Evolutionary conservation across 1,284 basidiomycete genomes (phyloP).

Genomic region (Pseudozyma pruni): DNA sequence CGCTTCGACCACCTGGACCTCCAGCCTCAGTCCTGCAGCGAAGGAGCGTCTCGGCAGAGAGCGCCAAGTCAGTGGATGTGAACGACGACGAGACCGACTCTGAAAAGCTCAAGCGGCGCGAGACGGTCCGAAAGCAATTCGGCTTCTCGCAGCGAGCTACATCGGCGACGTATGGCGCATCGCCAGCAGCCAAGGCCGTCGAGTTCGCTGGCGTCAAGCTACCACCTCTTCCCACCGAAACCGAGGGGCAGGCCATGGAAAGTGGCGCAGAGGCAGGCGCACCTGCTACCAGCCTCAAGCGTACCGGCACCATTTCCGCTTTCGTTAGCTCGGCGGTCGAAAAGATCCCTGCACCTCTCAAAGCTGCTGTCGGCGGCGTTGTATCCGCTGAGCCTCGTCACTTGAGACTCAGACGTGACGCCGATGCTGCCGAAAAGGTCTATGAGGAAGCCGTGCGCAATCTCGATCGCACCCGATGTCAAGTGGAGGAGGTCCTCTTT

Average conservation of each 20-base stretch:
- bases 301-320: constrained; percentile 49
- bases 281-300: constrained; percentile 32
- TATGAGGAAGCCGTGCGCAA: constrained; percentile 57
- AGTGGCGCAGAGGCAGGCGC: neutral
- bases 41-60: constrained; percentile 30
- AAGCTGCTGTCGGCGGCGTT: constrained; percentile 58
- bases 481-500: constrained; percentile 58
- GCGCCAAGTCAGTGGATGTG: constrained; percentile 11
- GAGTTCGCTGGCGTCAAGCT: constrained; percentile 44
- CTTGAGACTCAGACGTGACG: constrained; percentile 58
- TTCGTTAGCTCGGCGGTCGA: constrained; percentile 58
- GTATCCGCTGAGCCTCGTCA: constrained; percentile 57
- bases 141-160: constrained; percentile 56
- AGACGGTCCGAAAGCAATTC: constrained; percentile 65
- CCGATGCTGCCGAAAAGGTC: constrained; percentile 56
- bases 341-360: constrained; percentile 55
- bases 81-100: constrained; percentile 34
- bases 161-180: constrained; percentile 13
- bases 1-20: constrained; percentile 10
- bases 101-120: constrained; percentile 58
- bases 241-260: constrained; percentile 27
- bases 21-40: constrained; percentile 6
- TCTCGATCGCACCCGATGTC: constrained; percentile 58
- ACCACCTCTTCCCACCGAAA: constrained; percentile 46
- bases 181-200: constrained; percentile 7